phyloP scores from a whole-genome alignment of 129 eudicot species.

The Arctium minus region DNA sequence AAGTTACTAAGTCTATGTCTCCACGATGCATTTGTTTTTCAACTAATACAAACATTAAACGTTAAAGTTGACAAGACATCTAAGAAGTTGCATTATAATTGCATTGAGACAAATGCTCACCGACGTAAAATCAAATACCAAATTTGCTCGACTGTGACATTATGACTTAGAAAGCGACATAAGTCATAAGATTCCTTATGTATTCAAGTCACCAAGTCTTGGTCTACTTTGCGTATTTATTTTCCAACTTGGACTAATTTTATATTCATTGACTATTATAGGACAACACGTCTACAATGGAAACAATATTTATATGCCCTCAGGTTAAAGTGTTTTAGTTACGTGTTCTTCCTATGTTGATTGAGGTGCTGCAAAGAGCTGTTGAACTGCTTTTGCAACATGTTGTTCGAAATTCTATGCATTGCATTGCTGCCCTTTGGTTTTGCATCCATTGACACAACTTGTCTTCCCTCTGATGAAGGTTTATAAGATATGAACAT shows the following conservation, averaged over 20 bases:
- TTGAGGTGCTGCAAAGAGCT: neutral
- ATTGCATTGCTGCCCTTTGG: slow-evolving; percentile 13
- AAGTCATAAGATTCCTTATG: neutral
- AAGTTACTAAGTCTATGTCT: too few relatives aligned
- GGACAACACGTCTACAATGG: neutral
- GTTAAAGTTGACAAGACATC: neutral
- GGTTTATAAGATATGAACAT: slow-evolving; percentile 6
- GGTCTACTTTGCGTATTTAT: neutral
- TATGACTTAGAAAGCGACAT: neutral
- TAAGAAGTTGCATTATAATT: neutral
- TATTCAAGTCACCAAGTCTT: neutral
- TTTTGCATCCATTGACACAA: slow-evolving; percentile 30
- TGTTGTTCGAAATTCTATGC: slow-evolving; percentile 14
- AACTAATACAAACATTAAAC: neutral
- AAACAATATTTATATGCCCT: neutral
- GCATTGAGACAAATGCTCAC: neutral
- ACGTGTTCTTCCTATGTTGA: neutral
- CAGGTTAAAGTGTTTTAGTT: neutral
- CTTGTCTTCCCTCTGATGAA: slow-evolving; percentile 23
- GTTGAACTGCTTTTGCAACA: neutral
- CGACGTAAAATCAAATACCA: neutral
- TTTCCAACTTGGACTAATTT: neutral
- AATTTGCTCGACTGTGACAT: neutral
- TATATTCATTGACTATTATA: neutral
- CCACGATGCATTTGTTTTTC: neutral